Base-by-base conservation (phyloP, 1,284 basidiomycete genomes). In the Trichosporon faecale region DNA sequence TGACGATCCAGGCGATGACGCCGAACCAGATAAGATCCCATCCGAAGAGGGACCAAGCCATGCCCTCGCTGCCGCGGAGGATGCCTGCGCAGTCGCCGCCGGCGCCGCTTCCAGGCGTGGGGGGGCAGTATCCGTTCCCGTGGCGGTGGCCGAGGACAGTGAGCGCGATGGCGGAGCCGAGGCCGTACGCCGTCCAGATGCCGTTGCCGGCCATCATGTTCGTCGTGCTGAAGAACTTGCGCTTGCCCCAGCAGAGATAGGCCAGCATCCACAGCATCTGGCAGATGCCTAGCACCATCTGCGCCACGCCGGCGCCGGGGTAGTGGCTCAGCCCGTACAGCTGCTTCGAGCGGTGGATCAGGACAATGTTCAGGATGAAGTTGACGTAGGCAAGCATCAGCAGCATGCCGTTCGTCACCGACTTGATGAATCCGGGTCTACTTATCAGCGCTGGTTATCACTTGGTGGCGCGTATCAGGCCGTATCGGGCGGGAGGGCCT, bases 71-170 rank as follows among this genome's bases (percentile, higher is more conserved):
- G 55, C 71, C 75, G 33, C 76, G 67, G 25, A 75, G 66, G 64
- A 76, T 74, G 66, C 76, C 78, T 25, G 65, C 66, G 70, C 78
- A 76, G 71, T 79, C 77, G 29, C 4, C 66, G n/a, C 11, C 71
- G 76, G 76, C 40, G 66, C 49, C 63, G 16, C 46, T 40, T 71
- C 57, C 73, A 68, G 66, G 37, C 52, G 25, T 29, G 18, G 6
- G 35, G 6, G 12, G 57, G 29, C 57, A 61, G 57, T 61, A 61
- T 3, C 29, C 27, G 27, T n/a, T 29, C 16, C 57, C 18, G 57
- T 61, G 57, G 12, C 31, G 11, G 57, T 61, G 57, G 57, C 57
- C 57, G 63, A 78, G 70, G 31, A 72, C 75, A 31, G 75, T 77
- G 29, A 71, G 55, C 8, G 78, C 76, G 35, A 74, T 70, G 65